phyloP scores from a whole-genome alignment of 306 rosid species.

The Myrica gale region DNA sequence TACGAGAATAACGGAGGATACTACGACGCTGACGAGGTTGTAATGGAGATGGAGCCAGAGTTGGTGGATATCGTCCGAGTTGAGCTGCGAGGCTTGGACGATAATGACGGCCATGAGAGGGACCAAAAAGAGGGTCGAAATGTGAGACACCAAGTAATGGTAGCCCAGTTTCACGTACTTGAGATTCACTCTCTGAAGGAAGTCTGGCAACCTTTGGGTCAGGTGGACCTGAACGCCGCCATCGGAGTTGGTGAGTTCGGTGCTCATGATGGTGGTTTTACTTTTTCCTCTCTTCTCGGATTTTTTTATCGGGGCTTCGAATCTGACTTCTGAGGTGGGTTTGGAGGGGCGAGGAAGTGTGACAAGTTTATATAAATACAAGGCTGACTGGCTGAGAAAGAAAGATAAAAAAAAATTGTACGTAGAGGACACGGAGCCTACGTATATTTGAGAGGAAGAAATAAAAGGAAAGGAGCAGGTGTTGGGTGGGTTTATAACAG shows the following conservation, averaged over 20 bases:
- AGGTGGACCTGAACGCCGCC: conserved; percentile 50
- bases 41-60: conserved; percentile 60
- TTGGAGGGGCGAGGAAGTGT: neutral
- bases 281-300: too few relatives aligned
- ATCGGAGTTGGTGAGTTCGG: conserved; percentile 4
- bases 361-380: neutral
- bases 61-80: conserved; percentile 41
- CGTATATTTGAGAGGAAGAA: neutral
- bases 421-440: conserved; percentile 9
- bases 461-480: neutral
- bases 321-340: neutral
- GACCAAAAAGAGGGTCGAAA: conserved; percentile 41
- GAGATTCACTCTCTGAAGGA: conserved; percentile 50
- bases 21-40: conserved; percentile 41
- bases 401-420: neutral
- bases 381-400: neutral
- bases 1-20: conserved; percentile 33
- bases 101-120: conserved; percentile 45
- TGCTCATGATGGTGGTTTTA: conserved; percentile 30
- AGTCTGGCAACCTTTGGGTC: conserved; percentile 44
- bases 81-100: conserved; percentile 45
- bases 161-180: conserved; percentile 59
- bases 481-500: neutral
- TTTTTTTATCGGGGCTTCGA: neutral
- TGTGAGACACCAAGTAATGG: conserved; percentile 51